These are phyloP conservation scores for Ogataea paraovalis DNA, from an alignment of 805 yeast genomes.

Conservation along the genomic window DNA sequence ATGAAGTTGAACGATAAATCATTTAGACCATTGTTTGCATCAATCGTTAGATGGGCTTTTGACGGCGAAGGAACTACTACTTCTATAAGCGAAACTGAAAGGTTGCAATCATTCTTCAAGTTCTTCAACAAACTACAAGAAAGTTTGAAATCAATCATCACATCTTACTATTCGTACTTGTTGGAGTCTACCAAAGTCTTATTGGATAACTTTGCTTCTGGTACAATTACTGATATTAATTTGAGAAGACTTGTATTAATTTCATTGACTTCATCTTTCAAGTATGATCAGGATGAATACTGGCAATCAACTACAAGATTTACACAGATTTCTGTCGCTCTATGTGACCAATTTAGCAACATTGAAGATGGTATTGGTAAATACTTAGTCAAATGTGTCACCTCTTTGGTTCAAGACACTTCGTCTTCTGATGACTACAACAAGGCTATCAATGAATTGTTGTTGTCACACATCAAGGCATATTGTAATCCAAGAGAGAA, in stretches of 20 bases:
- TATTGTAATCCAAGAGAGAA: slow-evolving; percentile 55
- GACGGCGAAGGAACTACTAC: slow-evolving; percentile 68
- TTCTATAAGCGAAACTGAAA: slow-evolving; percentile 45
- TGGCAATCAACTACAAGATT: slow-evolving; percentile 90
- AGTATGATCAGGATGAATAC: slow-evolving; percentile 87
- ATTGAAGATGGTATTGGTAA: slow-evolving; percentile 76
- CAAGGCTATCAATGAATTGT: slow-evolving; percentile 62
- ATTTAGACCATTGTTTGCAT: slow-evolving; percentile 88
- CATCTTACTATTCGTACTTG: slow-evolving; percentile 82
- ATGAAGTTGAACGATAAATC: slow-evolving; percentile 91
- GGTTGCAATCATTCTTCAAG: slow-evolving; percentile 74
- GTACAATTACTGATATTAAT: slow-evolving; percentile 42
- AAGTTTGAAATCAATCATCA: slow-evolving; percentile 78
- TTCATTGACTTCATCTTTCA: slow-evolving; percentile 76
- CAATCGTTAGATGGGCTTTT: slow-evolving; percentile 87
- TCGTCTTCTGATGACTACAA: slow-evolving; percentile 68
- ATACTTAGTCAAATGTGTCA: slow-evolving; percentile 72
- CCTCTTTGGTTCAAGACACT: slow-evolving; percentile 63
- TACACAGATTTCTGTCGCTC: slow-evolving; percentile 58
- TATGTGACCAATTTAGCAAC: slow-evolving; percentile 61
- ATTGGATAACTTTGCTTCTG: slow-evolving; percentile 45
- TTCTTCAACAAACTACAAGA: slow-evolving; percentile 84
- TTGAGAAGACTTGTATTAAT: slow-evolving; percentile 71
- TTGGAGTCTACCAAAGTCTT: slow-evolving; percentile 65
- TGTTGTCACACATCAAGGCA: slow-evolving; percentile 66